Evolutionary conservation across 2,329 filamentous ascomycete genomes (phyloP), one percentile per base, ranked within the genome.

Genomic region (Parafenestella ontariensis): DNA sequence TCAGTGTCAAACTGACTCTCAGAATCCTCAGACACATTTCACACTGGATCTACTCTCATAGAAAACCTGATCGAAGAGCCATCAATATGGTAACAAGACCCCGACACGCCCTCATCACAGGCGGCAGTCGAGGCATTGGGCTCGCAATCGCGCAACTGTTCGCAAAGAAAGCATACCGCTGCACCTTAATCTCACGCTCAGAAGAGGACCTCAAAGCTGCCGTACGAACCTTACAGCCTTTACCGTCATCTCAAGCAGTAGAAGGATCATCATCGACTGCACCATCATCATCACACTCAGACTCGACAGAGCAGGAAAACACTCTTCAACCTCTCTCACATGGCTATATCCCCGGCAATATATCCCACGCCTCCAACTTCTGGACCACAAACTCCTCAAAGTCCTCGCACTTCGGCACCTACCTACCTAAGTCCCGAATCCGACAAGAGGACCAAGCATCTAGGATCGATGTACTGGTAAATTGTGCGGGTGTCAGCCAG

Each of bases 401-500:
- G 10, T 18, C 36, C 7, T 10, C 20, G 2, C 37, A 48, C 41
- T 45, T 58, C 45, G 13, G 34, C 36, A 40, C 42, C 15, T 33
- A 43, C 4, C 52, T 62, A 3, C 54, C 54, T 34, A 52, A 45
- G 11, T 39, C 52, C 3, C 43, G 42, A 5, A 28, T 46, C 5
- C 28, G 26, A 28, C 46, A 52, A 5, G 28, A 45, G 3, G 48
- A 50, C 9, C 47, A 57, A 7, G 20, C 39, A 5, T 57, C 55
- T 2, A 57, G 49, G 5, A 63, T 74, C 11, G 70, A 75, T 33
- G 66, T 94, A 26, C 83, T 96, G 1, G 83, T 96, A 59, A 96
- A 96, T 69, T 89, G 90, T 23, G 92, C 92, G 0, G 92, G 92
- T 9, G 80, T 92, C 20, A 82, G 88, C 0, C 87, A 92, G 62